phyloP scores from a whole-genome alignment of 495 filamentous ascomycete genomes.

The Zalerion maritima region DNA sequence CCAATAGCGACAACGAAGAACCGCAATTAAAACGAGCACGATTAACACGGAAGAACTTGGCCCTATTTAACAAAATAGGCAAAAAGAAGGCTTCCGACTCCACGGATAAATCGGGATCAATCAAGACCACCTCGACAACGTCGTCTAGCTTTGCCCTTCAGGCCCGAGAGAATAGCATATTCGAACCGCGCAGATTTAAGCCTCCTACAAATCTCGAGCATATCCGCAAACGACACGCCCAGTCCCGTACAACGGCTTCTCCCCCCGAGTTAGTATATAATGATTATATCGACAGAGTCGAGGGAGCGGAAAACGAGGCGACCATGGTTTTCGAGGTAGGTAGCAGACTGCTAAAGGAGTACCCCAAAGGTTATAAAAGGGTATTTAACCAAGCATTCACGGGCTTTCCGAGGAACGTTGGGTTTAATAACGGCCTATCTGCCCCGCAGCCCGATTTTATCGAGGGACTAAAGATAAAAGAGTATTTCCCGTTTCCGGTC shows the following conservation, averaged over 20 bases:
- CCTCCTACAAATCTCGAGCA: constrained; percentile 5
- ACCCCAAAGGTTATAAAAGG: constrained; percentile 1
- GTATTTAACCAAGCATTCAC: constrained; percentile 3
- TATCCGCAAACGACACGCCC: constrained; percentile 3
- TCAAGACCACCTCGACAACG: constrained; percentile 2
- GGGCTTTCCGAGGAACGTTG: constrained; percentile 5
- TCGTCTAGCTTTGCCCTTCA: constrained; percentile 1
- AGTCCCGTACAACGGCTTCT: constrained; percentile 2
- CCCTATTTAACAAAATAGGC: constrained; percentile 14
- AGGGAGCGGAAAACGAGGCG: constrained; percentile 1
- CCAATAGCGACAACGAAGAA: constrained; percentile 4
- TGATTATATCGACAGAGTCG: not conserved
- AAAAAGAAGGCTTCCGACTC: constrained; percentile 7
- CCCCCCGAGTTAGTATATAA: constrained; percentile 2
- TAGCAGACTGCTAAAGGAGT: not conserved
- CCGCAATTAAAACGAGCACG: constrained; percentile 8
- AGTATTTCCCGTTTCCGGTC: constrained; percentile 6
- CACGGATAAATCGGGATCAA: constrained; percentile 3
- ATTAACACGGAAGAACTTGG: constrained; percentile 15
- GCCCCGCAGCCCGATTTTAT: constrained; percentile 7
- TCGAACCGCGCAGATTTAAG: constrained; percentile 3
- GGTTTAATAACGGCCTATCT: constrained; percentile 6
- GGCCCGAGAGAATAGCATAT: constrained; percentile 5
- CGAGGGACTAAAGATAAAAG: constrained; percentile 4
- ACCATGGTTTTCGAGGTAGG: constrained; percentile 1